A percentile compares a stretch with the other conserved stretches of the same genome.
Evolutionary conservation across 2,329 filamentous ascomycete genomes (phyloP).

Genomic region (Colletotrichum chrysophilum): DNA sequence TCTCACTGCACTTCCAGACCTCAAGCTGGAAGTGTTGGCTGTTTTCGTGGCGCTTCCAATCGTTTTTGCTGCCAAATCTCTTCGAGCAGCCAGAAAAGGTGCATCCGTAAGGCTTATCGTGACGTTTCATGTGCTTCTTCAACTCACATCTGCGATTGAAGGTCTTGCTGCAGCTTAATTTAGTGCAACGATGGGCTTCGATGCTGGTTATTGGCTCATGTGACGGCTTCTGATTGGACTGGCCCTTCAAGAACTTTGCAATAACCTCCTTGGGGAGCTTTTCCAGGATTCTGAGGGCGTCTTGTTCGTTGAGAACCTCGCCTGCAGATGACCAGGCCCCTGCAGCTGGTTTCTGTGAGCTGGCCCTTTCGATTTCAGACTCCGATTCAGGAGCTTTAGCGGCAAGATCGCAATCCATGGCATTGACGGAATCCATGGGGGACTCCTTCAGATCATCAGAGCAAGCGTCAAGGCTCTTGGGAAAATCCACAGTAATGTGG

Average conservation of each 20-base stretch:
- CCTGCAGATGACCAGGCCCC: not conserved
- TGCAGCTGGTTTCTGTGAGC: not conserved
- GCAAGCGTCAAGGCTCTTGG: not conserved
- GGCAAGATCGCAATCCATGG: not conserved
- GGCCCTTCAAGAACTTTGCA: slow-evolving; percentile 33
- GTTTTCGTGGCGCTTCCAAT: slow-evolving; percentile 92
- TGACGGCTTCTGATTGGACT: not conserved
- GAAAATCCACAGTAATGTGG: not conserved
- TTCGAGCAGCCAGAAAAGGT: slow-evolving; percentile 74
- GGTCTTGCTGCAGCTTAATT: slow-evolving; percentile 45
- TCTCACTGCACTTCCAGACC: slow-evolving; percentile 71
- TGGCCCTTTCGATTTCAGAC: not conserved
- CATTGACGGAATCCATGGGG: not conserved
- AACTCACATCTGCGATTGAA: slow-evolving; percentile 61
- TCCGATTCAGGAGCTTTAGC: not conserved
- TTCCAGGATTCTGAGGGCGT: slow-evolving; percentile 26
- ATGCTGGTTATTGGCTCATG: slow-evolving; percentile 18
- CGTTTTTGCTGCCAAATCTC: slow-evolving; percentile 88
- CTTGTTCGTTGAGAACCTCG: not conserved
- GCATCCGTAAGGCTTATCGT: slow-evolving; percentile 82
- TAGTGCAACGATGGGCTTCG: slow-evolving; percentile 2
- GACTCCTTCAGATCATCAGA: not conserved
- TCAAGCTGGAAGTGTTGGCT: slow-evolving; percentile 77
- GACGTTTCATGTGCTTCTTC: slow-evolving; percentile 82
- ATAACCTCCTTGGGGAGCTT: slow-evolving; percentile 27